These are phyloP conservation scores for Podospora comata DNA, from an alignment of 495 filamentous ascomycete species.

Conservation along the genomic window DNA sequence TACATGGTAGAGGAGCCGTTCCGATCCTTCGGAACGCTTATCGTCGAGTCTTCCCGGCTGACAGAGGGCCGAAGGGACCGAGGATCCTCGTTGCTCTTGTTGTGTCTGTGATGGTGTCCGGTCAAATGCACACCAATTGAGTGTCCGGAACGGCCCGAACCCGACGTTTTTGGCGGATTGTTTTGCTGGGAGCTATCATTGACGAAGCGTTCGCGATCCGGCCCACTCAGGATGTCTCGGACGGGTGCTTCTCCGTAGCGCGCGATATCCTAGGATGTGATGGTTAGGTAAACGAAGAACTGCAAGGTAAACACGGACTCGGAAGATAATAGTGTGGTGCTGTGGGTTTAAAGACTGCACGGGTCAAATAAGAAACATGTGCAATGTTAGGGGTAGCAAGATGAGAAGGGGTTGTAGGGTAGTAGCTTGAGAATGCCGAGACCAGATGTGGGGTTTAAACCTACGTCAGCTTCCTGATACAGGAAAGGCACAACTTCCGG, in stretches of 20 bases:
- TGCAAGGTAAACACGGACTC: not conserved
- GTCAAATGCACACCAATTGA: constrained; percentile 52
- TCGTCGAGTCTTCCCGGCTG: constrained; percentile 66
- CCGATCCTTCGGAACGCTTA: constrained; percentile 49
- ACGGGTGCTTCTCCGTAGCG: constrained; percentile 82
- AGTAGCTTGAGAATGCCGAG: constrained; percentile 13
- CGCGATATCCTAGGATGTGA: constrained; percentile 61
- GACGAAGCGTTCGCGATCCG: constrained; percentile 63
- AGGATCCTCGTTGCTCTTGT: constrained; percentile 70
- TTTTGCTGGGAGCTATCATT: constrained; percentile 40
- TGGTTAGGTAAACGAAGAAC: constrained; percentile 9
- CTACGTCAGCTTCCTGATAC: constrained; percentile 82
- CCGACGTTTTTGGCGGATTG: constrained; percentile 49
- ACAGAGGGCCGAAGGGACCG: constrained; percentile 58
- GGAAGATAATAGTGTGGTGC: constrained; percentile 2
- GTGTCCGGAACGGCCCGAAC: constrained; percentile 51
- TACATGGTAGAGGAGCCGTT: constrained; percentile 41
- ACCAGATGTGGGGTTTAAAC: constrained; percentile 31
- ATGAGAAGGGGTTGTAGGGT: constrained; percentile 10
- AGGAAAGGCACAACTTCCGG: constrained; percentile 95
- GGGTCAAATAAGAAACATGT: not conserved
- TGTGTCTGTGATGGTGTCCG: constrained; percentile 70
- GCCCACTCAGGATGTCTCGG: constrained; percentile 64
- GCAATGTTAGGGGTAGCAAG: constrained; percentile 2
- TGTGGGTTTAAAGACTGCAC: not conserved